These are phyloP conservation scores for Epichloe scottii DNA, from an alignment of 2,329 filamentous ascomycete species.

Conservation along the genomic window DNA sequence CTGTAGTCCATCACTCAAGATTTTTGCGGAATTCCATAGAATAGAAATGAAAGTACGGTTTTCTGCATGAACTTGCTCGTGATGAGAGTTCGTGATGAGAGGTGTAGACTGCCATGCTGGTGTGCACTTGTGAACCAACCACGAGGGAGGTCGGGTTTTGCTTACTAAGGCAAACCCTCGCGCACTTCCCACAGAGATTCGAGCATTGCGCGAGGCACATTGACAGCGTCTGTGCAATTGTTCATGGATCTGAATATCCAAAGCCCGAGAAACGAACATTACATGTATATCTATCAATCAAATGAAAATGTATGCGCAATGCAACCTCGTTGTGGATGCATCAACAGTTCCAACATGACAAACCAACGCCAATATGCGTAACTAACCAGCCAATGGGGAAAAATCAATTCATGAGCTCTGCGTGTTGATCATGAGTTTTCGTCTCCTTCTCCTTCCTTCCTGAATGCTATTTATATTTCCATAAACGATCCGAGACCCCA, in stretches of 20 bases:
- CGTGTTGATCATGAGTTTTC: no score
- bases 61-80: no score
- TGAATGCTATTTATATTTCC: slow-evolving; percentile 14
- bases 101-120: no score
- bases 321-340: background rate
- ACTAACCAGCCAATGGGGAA: background rate
- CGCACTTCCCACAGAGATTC: no score
- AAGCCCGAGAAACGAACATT: no score
- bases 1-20: background rate
- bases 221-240: no score
- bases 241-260: no score
- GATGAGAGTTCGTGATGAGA: no score
- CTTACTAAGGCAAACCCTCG: background rate
- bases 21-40: no score
- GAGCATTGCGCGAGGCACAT: no score
- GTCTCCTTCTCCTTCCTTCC: background rate
- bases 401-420: background rate
- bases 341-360: background rate
- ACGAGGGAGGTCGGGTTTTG: background rate
- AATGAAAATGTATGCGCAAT: background rate
- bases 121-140: no score
- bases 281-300: background rate
- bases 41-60: no score
- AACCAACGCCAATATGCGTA: background rate
- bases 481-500: slow-evolving; percentile 47